Percentiles rank a stretch among this genome's conserved stretches.
Evolutionary conservation across 1,284 basidiomycete species (phyloP).

Genomic region (Fomitopsis palustris): DNA sequence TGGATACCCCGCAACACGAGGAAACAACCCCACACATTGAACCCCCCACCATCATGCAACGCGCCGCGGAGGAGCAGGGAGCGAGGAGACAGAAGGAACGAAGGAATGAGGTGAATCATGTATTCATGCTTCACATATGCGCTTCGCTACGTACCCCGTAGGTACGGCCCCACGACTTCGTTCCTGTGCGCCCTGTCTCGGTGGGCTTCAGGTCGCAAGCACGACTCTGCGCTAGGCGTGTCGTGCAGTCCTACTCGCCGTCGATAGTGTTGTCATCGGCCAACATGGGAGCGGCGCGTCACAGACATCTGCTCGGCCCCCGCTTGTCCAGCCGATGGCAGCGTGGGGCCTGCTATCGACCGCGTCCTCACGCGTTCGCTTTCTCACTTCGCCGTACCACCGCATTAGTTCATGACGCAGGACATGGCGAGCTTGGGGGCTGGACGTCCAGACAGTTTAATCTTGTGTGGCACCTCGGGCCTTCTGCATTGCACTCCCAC

Average conservation of each 20-base stretch:
- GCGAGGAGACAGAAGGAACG: slow-evolving; percentile 45
- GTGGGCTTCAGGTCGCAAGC: background rate
- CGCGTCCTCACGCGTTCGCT: too few species aligned
- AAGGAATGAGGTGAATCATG: slow-evolving; percentile 50
- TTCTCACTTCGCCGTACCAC: too few species aligned
- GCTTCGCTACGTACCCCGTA: too few species aligned
- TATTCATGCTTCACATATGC: background rate
- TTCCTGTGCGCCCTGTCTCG: too few species aligned
- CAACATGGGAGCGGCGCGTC: background rate
- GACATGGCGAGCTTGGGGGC: background rate
- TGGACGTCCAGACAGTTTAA: background rate
- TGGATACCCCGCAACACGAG: slow-evolving; percentile 12
- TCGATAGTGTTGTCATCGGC: background rate
- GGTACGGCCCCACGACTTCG: too few species aligned
- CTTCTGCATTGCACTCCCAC: background rate
- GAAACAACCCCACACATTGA: slow-evolving; percentile 11
- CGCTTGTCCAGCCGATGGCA: too few species aligned
- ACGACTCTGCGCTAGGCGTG: background rate
- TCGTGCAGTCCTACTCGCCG: background rate
- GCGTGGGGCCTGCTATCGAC: too few species aligned
- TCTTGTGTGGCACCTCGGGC: background rate
- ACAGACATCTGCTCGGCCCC: background rate
- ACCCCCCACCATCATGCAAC: slow-evolving; percentile 16
- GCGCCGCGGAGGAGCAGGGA: slow-evolving; percentile 25
- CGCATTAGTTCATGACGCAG: background rate